phyloP scores from a whole-genome alignment of 169 alveolate genomes.

The Perkinsus marinus region DNA sequence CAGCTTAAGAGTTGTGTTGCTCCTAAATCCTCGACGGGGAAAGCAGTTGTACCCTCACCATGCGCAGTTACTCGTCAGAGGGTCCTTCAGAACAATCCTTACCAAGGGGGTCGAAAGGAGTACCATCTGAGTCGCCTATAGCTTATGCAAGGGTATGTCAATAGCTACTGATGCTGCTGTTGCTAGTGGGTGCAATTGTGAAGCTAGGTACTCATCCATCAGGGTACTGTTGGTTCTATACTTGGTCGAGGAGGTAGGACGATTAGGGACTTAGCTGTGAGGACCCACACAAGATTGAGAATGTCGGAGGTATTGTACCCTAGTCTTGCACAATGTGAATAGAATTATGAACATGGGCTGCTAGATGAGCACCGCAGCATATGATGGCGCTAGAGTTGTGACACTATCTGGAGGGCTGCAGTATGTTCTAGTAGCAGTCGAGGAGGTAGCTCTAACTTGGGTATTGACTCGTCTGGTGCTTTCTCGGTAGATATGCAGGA shows the following conservation, averaged over 20 bases:
- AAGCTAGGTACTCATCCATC: not conserved
- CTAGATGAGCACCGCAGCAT: not conserved
- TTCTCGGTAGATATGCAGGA: not conserved
- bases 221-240: not conserved
- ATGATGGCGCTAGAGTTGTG: not conserved
- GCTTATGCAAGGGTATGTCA: not conserved
- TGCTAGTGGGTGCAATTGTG: too few species aligned
- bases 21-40: too few species aligned
- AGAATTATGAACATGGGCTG: not conserved
- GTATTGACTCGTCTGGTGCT: too few species aligned
- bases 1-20: too few species aligned
- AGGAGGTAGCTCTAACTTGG: not conserved
- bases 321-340: not conserved
- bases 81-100: too few species aligned
- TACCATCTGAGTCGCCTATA: not conserved
- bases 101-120: not conserved
- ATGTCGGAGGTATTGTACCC: not conserved
- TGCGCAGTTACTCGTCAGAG: too few species aligned
- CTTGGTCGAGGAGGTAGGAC: not conserved
- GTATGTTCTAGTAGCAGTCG: not conserved
- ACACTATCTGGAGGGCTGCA: not conserved
- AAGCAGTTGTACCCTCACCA: too few species aligned
- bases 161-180: not conserved
- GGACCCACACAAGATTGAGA: not conserved
- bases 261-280: not conserved